Conservation (phyloP, 176 grass and related monocot species). For the Eleusine indica region DNA sequence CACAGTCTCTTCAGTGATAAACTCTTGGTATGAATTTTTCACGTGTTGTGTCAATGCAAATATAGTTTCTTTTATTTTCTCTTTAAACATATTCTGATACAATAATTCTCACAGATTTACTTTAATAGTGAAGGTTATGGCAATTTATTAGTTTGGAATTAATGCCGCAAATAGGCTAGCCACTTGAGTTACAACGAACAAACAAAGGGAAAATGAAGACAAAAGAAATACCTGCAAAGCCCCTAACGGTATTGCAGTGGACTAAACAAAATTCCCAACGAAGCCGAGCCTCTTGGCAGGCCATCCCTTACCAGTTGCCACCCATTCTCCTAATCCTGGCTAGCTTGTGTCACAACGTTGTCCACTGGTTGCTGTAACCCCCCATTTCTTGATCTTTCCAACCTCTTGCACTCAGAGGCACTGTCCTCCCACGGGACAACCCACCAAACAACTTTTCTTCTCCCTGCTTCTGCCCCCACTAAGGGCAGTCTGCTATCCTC, state of each 20-base stretch:
- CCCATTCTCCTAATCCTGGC: constrained; percentile 1
- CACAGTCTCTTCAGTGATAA: constrained; percentile 20
- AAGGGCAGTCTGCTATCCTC: constrained; percentile 33
- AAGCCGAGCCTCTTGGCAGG: not conserved
- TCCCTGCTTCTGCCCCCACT: constrained; percentile 36
- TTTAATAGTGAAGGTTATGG: too few species aligned
- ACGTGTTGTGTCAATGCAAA: not conserved
- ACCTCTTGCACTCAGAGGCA: constrained; percentile 32
- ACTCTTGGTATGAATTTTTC: not conserved
- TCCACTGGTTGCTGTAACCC: constrained; percentile 33
- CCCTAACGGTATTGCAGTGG: too few species aligned
- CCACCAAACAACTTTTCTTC: constrained; percentile 48
- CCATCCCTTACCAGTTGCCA: constrained; percentile 19
- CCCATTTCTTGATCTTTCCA: constrained; percentile 43
- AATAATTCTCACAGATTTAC: too few species aligned
- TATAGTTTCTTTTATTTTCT: too few species aligned
- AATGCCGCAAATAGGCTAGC: too few species aligned
- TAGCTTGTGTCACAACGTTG: constrained; percentile 25
- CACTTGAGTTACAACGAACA: not conserved
- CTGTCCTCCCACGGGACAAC: constrained; percentile 48
- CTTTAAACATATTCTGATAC: too few species aligned
- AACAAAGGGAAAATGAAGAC: not conserved
- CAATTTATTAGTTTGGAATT: too few species aligned
- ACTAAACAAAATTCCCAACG: not conserved
- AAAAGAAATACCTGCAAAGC: too few species aligned